Conservation (phyloP, 192 early-diverging fungal species). For the Coemansia sp. region DNA sequence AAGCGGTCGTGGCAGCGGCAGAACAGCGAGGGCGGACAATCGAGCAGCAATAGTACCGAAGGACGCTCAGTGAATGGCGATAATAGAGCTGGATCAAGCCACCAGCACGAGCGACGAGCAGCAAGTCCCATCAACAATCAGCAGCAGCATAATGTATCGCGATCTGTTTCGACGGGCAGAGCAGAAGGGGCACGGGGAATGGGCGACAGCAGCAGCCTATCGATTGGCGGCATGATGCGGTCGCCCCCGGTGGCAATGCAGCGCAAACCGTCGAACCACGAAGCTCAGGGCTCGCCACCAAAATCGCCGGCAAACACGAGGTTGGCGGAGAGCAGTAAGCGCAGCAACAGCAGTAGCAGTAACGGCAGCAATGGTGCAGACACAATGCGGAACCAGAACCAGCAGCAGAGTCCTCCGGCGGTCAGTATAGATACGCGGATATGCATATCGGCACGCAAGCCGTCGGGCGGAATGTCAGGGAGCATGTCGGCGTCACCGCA, state of each 20-base stretch:
- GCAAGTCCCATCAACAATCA: slow-evolving; percentile 13
- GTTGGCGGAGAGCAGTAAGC: slow-evolving; percentile 5
- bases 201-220: slow-evolving; percentile 15
- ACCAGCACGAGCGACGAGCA: slow-evolving; percentile 8
- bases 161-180: slow-evolving; percentile 8
- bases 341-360: slow-evolving; percentile 3
- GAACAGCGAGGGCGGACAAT: slow-evolving; percentile 10
- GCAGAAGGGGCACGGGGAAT: slow-evolving; percentile 1
- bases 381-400: neutral
- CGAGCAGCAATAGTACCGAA: slow-evolving; percentile 8
- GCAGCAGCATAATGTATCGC: slow-evolving; percentile 3
- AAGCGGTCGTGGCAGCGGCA: slow-evolving; percentile 9
- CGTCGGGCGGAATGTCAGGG: slow-evolving; percentile 5
- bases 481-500: slow-evolving; percentile 11
- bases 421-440: slow-evolving; percentile 28
- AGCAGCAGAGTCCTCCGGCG: slow-evolving; percentile 12
- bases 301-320: slow-evolving; percentile 12
- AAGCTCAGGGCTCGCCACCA: slow-evolving; percentile 15
- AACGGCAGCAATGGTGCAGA: slow-evolving; percentile 3
- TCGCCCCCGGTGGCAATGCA: slow-evolving; percentile 14
- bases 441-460: slow-evolving; percentile 37
- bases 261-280: slow-evolving; percentile 10
- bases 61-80: neutral
- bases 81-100: slow-evolving; percentile 12
- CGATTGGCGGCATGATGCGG: slow-evolving; percentile 40